These are phyloP conservation scores for Oehlia diaphana DNA, from an alignment of 192 early-diverging fungal genomes.

Conservation along the genomic window DNA sequence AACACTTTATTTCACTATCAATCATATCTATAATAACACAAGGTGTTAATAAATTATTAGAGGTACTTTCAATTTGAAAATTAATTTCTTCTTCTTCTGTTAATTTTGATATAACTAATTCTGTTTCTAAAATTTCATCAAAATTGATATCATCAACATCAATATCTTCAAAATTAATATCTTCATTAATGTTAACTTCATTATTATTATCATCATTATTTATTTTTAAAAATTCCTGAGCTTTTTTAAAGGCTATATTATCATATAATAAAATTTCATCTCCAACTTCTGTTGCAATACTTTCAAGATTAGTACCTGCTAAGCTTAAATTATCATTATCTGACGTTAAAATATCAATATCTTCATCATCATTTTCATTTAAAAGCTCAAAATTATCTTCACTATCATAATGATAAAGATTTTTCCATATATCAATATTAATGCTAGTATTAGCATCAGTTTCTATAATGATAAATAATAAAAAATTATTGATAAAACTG, in stretches of 20 bases:
- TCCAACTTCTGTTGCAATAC: neutral
- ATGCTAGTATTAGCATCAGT: too few relatives aligned
- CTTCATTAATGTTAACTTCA: too few relatives aligned
- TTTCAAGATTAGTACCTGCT: neutral
- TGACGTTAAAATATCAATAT: too few relatives aligned
- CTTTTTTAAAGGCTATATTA: neutral
- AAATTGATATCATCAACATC: too few relatives aligned
- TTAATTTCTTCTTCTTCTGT: slow-evolving; percentile 6
- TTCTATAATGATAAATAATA: too few relatives aligned
- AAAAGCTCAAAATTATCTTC: too few relatives aligned
- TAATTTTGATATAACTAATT: neutral
- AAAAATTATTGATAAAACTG: too few relatives aligned
- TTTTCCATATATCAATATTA: too few relatives aligned
- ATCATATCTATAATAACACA: neutral
- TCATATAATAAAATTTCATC: neutral
- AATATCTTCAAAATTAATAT: too few relatives aligned
- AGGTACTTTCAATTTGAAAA: neutral
- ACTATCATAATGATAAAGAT: too few relatives aligned
- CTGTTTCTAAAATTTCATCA: neutral
- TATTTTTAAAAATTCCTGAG: neutral
- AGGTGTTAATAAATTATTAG: neutral
- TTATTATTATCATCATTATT: neutral
- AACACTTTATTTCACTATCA: slow-evolving; percentile 1
- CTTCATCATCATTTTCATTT: too few relatives aligned
- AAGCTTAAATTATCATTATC: slow-evolving; percentile 5